Percentiles rank a stretch among this genome's conserved stretches.
These are phyloP conservation scores for Suillus discolor DNA, from an alignment of 768 basidiomycete species.

Conservation along the genomic window DNA sequence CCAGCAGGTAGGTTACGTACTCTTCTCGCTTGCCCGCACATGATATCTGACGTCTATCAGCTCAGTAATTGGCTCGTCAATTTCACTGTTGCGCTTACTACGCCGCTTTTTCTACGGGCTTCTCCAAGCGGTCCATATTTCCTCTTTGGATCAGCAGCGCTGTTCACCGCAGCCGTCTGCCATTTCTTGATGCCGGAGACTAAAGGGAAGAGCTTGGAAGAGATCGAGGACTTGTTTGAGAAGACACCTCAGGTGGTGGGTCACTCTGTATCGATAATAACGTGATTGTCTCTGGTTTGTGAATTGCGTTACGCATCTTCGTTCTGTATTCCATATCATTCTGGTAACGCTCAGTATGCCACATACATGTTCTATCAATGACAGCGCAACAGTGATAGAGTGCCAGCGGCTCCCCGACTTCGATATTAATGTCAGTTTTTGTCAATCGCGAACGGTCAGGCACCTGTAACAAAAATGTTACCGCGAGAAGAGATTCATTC, in stretches of 20 bases:
- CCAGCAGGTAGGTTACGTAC: constrained; percentile 41
- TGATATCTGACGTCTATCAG: constrained; percentile 16
- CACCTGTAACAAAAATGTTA: no score
- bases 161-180: constrained; percentile 41
- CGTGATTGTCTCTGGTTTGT: not conserved
- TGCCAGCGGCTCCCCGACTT: not conserved
- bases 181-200: constrained; percentile 46
- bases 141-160: constrained; percentile 42
- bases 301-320: not conserved
- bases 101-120: constrained; percentile 46
- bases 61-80: constrained; percentile 37
- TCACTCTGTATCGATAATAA: not conserved
- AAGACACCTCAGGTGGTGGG: constrained; percentile 7
- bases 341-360: not conserved
- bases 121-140: constrained; percentile 51
- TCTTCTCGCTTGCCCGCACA: not conserved
- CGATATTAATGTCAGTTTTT: no score
- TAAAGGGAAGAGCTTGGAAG: constrained; percentile 45
- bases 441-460: no score
- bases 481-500: no score
- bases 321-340: not conserved
- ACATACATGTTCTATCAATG: not conserved
- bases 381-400: not conserved
- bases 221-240: constrained; percentile 41
- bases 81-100: constrained; percentile 46